Evolutionary conservation across 2,329 filamentous ascomycete genomes (phyloP).

Genomic region (Fusarium vanettenii): DNA sequence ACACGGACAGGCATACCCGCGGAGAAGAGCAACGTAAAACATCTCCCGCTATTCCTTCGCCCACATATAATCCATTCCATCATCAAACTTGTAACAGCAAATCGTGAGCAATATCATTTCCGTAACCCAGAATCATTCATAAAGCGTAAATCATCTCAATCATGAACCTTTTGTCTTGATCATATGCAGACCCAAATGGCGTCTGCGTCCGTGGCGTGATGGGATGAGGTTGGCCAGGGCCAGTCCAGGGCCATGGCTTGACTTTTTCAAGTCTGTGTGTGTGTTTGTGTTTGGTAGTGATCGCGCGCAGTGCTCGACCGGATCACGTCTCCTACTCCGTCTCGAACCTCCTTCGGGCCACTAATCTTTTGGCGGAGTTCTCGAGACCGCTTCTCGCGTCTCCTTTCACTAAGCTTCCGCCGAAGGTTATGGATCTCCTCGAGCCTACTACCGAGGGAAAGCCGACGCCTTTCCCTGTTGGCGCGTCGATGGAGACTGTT

Average conservation of each 20-base stretch:
- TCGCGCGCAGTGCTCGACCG: slow-evolving; percentile 50
- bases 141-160: slow-evolving; percentile 43
- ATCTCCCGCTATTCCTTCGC: slow-evolving; percentile 28
- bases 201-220: background rate
- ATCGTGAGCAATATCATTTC: slow-evolving; percentile 27
- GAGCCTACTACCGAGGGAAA: slow-evolving; percentile 60
- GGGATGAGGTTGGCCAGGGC: background rate
- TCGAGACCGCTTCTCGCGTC: slow-evolving; percentile 68
- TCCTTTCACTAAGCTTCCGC: slow-evolving; percentile 66
- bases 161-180: slow-evolving; percentile 37
- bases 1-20: slow-evolving; percentile 29
- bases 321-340: slow-evolving; percentile 69
- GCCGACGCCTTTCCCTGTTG: slow-evolving; percentile 46
- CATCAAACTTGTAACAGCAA: slow-evolving; percentile 29
- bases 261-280: slow-evolving; percentile 5
- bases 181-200: slow-evolving; percentile 1
- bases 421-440: slow-evolving; percentile 66
- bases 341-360: slow-evolving; percentile 66
- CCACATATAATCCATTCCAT: slow-evolving; percentile 19
- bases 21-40: slow-evolving; percentile 22
- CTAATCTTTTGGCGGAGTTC: slow-evolving; percentile 71
- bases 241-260: background rate
- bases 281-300: slow-evolving; percentile 24
- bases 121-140: slow-evolving; percentile 34
- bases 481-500: slow-evolving; percentile 43